phyloP scores from a whole-genome alignment of 305 asterid species.

The Fraxinus greggii region DNA sequence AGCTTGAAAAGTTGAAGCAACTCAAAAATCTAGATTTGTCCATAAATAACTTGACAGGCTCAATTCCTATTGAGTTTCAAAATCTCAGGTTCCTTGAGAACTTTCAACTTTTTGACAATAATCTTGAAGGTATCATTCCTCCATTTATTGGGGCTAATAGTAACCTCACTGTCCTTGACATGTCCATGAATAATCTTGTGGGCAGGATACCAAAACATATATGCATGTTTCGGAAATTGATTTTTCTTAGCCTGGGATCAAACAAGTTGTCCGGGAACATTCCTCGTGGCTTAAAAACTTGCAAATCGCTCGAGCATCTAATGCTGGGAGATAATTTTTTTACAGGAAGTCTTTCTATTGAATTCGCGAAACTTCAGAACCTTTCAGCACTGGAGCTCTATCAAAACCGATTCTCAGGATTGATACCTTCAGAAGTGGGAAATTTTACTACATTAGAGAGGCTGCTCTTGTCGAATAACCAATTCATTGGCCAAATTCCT shows the following conservation, averaged over 20 bases:
- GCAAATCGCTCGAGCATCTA: slow-evolving; percentile 72
- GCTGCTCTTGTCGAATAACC: slow-evolving; percentile 61
- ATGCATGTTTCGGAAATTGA: slow-evolving; percentile 51
- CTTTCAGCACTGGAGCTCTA: slow-evolving; percentile 80
- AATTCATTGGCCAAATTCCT: slow-evolving; percentile 64
- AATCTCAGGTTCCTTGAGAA: slow-evolving; percentile 53
- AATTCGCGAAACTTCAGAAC: slow-evolving; percentile 60
- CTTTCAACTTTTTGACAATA: slow-evolving; percentile 77
- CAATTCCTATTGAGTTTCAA: slow-evolving; percentile 67
- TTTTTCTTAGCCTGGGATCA: slow-evolving; percentile 72
- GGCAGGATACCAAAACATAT: slow-evolving; percentile 68
- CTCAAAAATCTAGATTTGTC: slow-evolving; percentile 64
- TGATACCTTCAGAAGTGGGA: slow-evolving; percentile 62
- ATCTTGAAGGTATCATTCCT: slow-evolving; percentile 63
- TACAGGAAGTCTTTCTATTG: slow-evolving; percentile 70
- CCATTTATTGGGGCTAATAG: slow-evolving; percentile 56
- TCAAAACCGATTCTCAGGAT: slow-evolving; percentile 67
- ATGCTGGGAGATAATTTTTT: slow-evolving; percentile 84
- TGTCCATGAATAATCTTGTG: slow-evolving; percentile 68
- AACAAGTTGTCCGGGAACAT: slow-evolving; percentile 71
- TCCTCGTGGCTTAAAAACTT: slow-evolving; percentile 71
- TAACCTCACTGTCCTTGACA: slow-evolving; percentile 61
- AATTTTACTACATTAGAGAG: slow-evolving; percentile 62
- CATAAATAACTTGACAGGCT: slow-evolving; percentile 72
- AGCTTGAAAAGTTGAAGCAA: slow-evolving; percentile 52